These are phyloP conservation scores for Ceratobasidium sp. DNA, from an alignment of 1,284 basidiomycete genomes.

Conservation along the genomic window DNA sequence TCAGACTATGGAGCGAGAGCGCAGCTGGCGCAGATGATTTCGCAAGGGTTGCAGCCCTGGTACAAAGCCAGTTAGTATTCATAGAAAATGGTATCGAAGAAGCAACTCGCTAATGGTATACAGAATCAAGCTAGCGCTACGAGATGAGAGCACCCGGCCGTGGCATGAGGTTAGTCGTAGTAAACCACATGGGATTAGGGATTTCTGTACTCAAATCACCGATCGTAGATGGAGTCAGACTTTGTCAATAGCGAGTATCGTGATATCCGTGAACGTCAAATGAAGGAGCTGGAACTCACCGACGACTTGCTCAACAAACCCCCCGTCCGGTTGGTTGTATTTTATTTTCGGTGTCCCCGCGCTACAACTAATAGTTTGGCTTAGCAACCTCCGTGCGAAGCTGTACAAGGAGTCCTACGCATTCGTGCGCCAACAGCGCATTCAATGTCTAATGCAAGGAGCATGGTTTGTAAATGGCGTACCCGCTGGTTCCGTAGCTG, in stretches of 20 bases:
- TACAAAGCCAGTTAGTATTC: slow-evolving; percentile 85
- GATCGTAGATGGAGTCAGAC: slow-evolving; percentile 69
- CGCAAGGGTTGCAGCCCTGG: slow-evolving; percentile 82
- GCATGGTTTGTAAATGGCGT: slow-evolving; percentile 90
- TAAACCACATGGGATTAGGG: no score
- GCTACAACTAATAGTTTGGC: slow-evolving; percentile 25
- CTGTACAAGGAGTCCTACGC: slow-evolving; percentile 93
- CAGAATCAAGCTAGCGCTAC: slow-evolving; percentile 82
- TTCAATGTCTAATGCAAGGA: slow-evolving; percentile 89
- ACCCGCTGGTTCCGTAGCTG: slow-evolving; percentile 58
- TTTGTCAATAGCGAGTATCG: slow-evolving; percentile 91
- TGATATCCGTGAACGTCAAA: slow-evolving; percentile 89
- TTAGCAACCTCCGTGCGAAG: slow-evolving; percentile 85
- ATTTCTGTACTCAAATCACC: background rate
- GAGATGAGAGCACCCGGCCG: slow-evolving; percentile 79
- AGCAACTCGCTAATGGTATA: slow-evolving; percentile 12
- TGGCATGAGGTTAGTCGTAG: slow-evolving; percentile 78
- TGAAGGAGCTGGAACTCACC: slow-evolving; percentile 93
- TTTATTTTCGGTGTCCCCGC: slow-evolving; percentile 22
- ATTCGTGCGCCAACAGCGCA: slow-evolving; percentile 91
- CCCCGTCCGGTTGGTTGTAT: slow-evolving; percentile 77
- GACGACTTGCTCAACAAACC: slow-evolving; percentile 90
- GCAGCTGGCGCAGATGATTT: slow-evolving; percentile 87
- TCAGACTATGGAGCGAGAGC: slow-evolving; percentile 91
- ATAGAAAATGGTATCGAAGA: slow-evolving; percentile 5